A percentile compares a stretch with the other conserved stretches of the same genome.
phyloP scores from a whole-genome alignment of 306 rosid genomes.

The Sophora flavescens region DNA sequence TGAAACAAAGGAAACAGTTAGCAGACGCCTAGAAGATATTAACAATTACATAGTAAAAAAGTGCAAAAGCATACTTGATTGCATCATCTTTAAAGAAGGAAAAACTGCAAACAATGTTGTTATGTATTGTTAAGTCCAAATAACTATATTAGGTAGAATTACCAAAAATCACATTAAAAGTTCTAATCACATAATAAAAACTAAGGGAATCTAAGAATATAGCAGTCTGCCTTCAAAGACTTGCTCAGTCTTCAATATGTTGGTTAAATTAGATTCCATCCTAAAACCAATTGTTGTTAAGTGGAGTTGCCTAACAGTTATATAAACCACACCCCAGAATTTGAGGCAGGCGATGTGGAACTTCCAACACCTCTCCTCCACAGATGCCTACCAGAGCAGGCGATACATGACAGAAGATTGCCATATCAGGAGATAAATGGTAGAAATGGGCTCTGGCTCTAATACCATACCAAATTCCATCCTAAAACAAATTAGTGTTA shows the following conservation, averaged over 20 bases:
- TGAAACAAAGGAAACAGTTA: slow-evolving; percentile 56
- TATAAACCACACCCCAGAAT: too few species aligned
- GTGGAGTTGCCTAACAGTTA: too few species aligned
- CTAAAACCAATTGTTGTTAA: too few species aligned
- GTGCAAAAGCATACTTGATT: background rate
- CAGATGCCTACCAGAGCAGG: too few species aligned
- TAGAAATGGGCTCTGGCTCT: too few species aligned
- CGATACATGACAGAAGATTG: too few species aligned
- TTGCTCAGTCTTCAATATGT: slow-evolving; percentile 3
- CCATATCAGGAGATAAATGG: too few species aligned
- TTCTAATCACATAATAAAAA: background rate
- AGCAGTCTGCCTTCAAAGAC: slow-evolving; percentile 4
- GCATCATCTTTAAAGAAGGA: slow-evolving; percentile 28
- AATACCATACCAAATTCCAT: too few species aligned
- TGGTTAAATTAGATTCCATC: background rate
- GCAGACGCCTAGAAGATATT: slow-evolving; percentile 27
- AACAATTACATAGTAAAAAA: background rate
- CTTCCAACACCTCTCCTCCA: too few species aligned
- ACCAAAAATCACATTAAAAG: slow-evolving; percentile 1
- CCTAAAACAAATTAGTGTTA: too few species aligned
- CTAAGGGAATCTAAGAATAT: slow-evolving; percentile 3
- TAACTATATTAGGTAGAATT: background rate
- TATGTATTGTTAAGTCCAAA: slow-evolving; percentile 29
- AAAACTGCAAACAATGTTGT: background rate
- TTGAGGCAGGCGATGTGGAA: too few species aligned